phyloP scores from a whole-genome alignment of 257 asterid genomes.

The Galeopsis tetrahit region DNA sequence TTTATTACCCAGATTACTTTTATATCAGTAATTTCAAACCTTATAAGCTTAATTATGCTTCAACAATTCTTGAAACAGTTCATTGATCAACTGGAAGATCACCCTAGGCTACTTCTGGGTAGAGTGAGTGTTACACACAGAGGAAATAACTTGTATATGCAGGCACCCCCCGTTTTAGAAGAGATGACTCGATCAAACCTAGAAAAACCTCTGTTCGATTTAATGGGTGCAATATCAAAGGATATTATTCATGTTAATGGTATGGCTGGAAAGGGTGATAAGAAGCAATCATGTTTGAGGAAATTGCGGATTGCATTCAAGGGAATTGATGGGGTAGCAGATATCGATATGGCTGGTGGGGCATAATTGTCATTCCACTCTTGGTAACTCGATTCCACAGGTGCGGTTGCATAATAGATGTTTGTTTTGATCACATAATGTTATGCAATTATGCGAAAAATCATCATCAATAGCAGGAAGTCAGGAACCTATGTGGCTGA shows the following conservation, averaged over 20 bases:
- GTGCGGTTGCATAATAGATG: constrained; percentile 26
- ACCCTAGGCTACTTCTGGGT: constrained; percentile 69
- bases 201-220: constrained; percentile 68
- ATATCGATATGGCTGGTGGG: constrained; percentile 85
- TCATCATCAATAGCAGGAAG: constrained; percentile 33
- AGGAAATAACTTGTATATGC: constrained; percentile 90
- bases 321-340: constrained; percentile 67
- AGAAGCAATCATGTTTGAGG: constrained; percentile 83
- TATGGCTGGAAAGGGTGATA: constrained; percentile 74
- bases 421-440: constrained; percentile 18
- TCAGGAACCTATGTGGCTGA: constrained; percentile 16
- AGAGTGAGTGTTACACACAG: constrained; percentile 80
- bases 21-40: background rate
- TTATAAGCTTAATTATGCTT: constrained; percentile 13
- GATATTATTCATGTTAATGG: constrained; percentile 83
- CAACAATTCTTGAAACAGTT: constrained; percentile 59
- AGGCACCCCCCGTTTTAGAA: constrained; percentile 91
- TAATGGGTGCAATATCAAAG: constrained; percentile 61
- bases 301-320: constrained; percentile 75
- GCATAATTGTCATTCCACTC: constrained; percentile 45
- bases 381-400: constrained; percentile 12
- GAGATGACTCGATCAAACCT: constrained; percentile 89
- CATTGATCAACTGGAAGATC: constrained; percentile 81
- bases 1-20: constrained; percentile 3
- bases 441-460: constrained; percentile 18